Evolutionary conservation across 805 yeast species (phyloP).

Genomic region (Kazachstania viticola): DNA sequence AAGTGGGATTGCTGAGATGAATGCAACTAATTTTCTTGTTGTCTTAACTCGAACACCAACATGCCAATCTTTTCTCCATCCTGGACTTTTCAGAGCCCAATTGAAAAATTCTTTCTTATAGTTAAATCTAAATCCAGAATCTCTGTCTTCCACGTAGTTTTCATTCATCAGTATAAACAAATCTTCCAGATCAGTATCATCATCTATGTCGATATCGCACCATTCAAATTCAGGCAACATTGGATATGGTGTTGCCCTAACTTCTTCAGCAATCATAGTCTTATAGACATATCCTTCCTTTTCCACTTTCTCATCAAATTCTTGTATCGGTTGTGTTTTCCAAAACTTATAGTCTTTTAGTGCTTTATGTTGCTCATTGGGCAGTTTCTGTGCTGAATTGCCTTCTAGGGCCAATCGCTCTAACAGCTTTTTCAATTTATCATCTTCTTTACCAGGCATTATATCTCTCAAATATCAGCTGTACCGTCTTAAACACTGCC

Average conservation of each 20-base stretch:
- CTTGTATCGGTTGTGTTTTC: constrained; percentile 94
- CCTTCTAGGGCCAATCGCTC: constrained; percentile 24
- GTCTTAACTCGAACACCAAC: constrained; percentile 82
- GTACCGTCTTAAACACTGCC: not conserved
- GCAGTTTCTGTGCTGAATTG: constrained; percentile 36
- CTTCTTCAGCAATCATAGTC: constrained; percentile 55
- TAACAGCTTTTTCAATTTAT: constrained; percentile 40
- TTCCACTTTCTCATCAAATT: constrained; percentile 53
- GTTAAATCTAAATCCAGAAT: constrained; percentile 83
- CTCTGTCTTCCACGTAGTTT: constrained; percentile 90
- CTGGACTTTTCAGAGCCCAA: constrained; percentile 94
- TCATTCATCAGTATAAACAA: constrained; percentile 71
- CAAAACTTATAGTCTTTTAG: constrained; percentile 92
- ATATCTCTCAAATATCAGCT: no score
- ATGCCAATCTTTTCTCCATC: constrained; percentile 82
- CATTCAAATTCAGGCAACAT: constrained; percentile 79
- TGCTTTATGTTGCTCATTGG: constrained; percentile 49
- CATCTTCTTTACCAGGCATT: no score
- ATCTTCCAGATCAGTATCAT: constrained; percentile 51
- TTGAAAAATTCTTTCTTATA: constrained; percentile 72
- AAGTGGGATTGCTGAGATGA: constrained; percentile 84
- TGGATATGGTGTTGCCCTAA: constrained; percentile 60
- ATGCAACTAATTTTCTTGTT: constrained; percentile 74
- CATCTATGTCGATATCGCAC: constrained; percentile 61
- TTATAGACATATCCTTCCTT: constrained; percentile 76